Evolutionary conservation across 2,329 filamentous ascomycete genomes (phyloP).

Genomic region (Pseudogymnoascus sp.): DNA sequence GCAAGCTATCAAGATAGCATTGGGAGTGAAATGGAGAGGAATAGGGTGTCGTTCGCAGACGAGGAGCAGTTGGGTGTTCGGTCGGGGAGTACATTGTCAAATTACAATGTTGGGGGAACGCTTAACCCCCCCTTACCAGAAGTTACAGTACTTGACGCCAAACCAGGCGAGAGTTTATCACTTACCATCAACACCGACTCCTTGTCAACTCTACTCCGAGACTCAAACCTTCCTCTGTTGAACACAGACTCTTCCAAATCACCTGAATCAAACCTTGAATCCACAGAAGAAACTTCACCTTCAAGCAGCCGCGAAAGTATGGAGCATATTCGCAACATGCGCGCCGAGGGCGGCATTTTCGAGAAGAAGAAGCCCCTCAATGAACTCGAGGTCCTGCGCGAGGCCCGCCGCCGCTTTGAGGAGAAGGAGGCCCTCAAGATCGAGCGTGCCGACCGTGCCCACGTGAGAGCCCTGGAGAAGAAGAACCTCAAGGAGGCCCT

Average conservation of each 20-base stretch:
- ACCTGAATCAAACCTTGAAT: constrained; percentile 23
- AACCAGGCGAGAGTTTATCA: constrained; percentile 5
- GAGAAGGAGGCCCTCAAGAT: constrained; percentile 55
- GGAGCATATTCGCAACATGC: constrained; percentile 35
- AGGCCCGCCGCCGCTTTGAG: constrained; percentile 56
- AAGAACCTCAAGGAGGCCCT: constrained; percentile 50
- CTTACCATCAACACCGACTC: constrained; percentile 5
- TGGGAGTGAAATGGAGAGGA: neutral
- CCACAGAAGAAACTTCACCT: constrained; percentile 15
- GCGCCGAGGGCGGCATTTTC: constrained; percentile 52
- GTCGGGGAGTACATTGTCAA: neutral
- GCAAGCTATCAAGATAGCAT: neutral
- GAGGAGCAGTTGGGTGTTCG: neutral
- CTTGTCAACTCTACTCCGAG: neutral
- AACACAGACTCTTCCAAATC: constrained; percentile 17
- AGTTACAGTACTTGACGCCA: constrained; percentile 5
- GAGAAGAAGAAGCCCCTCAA: constrained; percentile 49
- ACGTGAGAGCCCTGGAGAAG: constrained; percentile 51
- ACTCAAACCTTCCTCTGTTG: neutral
- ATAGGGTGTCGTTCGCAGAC: neutral
- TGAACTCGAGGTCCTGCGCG: constrained; percentile 50
- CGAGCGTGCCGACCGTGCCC: constrained; percentile 54
- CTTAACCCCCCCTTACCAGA: neutral
- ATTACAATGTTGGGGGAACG: neutral
- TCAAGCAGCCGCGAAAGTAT: constrained; percentile 23